phyloP scores from a whole-genome alignment of 1,139 yeast species.

The Sugiyamaella neomexicana region DNA sequence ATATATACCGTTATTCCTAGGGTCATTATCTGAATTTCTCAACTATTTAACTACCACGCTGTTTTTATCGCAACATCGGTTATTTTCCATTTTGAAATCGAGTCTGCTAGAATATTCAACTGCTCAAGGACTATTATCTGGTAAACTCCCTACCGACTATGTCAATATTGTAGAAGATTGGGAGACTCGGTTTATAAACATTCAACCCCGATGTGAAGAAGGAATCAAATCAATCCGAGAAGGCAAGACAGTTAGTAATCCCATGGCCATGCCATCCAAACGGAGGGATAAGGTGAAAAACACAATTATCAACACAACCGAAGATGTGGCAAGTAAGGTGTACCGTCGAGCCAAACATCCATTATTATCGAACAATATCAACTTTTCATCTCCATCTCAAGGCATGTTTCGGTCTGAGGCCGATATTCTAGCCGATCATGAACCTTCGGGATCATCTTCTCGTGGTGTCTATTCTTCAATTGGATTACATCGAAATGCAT shows the following conservation, averaged over 20 bases:
- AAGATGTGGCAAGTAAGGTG: conserved; percentile 26
- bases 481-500: conserved; percentile 12
- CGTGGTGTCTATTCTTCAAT: conserved; percentile 9
- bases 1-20: conserved; percentile 50
- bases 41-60: conserved; percentile 41
- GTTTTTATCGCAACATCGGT: conserved; percentile 35
- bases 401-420: conserved; percentile 36
- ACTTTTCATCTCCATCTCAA: conserved; percentile 31
- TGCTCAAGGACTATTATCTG: conserved; percentile 32
- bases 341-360: conserved; percentile 29
- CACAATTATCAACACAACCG: conserved; percentile 23
- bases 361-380: conserved; percentile 23
- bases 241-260: conserved; percentile 35
- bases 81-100: conserved; percentile 31
- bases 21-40: conserved; percentile 54
- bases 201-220: conserved; percentile 36
- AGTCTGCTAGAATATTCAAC: conserved; percentile 34
- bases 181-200: conserved; percentile 34
- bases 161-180: conserved; percentile 33
- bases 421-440: conserved; percentile 24
- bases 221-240: conserved; percentile 33
- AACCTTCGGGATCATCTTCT: conserved; percentile 6
- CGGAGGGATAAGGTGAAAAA: conserved; percentile 29
- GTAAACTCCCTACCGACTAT: conserved; percentile 22
- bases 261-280: conserved; percentile 33